These are phyloP conservation scores for Solanum hybrid DNA, from an alignment of 305 asterid species.

Conservation along the genomic window DNA sequence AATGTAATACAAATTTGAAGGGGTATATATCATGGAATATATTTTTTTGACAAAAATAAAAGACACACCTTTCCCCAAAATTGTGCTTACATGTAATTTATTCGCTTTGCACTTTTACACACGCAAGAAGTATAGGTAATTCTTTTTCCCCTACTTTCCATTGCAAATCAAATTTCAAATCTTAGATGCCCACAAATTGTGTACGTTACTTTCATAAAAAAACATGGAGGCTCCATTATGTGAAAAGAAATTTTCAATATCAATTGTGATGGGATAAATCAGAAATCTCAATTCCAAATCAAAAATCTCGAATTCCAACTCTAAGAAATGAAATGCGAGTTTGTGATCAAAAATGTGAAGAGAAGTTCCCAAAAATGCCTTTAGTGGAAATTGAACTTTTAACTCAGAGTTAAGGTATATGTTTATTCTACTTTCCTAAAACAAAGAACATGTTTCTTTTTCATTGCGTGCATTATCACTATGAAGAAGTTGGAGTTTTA, in stretches of 20 bases:
- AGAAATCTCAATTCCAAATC: background rate
- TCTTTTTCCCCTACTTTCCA: background rate
- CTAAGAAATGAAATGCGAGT: fast-evolving
- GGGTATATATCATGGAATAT: background rate
- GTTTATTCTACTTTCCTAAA: background rate
- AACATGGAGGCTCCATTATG: background rate
- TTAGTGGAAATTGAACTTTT: background rate
- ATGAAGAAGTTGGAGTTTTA: background rate
- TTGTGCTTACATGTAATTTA: background rate
- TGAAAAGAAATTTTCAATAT: background rate
- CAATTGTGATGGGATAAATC: too few species aligned
- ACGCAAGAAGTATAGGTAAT: background rate
- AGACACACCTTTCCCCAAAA: background rate
- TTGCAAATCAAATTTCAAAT: background rate
- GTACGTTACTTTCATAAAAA: background rate
- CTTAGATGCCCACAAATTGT: background rate
- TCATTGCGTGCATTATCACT: background rate
- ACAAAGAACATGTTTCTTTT: background rate
- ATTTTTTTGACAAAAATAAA: background rate
- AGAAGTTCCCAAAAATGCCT: background rate
- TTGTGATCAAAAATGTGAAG: background rate
- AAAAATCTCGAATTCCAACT: fast-evolving
- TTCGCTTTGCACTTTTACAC: background rate
- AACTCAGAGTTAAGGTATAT: background rate
- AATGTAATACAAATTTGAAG: background rate